These are phyloP conservation scores for Suhomyces xylopsoci DNA, from an alignment of 805 yeast genomes.

Conservation along the genomic window DNA sequence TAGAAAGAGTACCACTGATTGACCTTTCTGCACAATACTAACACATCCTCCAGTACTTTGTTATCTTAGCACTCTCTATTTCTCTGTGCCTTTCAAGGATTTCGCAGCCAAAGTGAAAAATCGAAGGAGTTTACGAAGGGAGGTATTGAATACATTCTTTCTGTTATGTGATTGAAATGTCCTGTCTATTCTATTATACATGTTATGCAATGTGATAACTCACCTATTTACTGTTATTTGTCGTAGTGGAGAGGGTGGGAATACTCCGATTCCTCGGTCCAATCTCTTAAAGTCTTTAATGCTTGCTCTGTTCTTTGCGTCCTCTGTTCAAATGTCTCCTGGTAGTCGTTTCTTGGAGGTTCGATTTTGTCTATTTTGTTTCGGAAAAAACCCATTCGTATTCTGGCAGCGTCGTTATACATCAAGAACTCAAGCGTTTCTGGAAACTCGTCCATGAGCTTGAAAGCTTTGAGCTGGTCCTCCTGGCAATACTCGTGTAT, in stretches of 20 bases:
- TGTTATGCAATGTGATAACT: not conserved
- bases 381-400: slow-evolving; percentile 21
- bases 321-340: slow-evolving; percentile 21
- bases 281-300: slow-evolving; percentile 11
- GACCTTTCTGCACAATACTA: too few relatives aligned
- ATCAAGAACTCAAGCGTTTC: slow-evolving; percentile 30
- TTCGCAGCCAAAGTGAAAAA: not conserved
- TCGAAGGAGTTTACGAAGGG: not conserved
- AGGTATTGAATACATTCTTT: too few relatives aligned
- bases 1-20: too few relatives aligned
- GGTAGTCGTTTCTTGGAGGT: slow-evolving; percentile 14
- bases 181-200: not conserved
- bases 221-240: not conserved
- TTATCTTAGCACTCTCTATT: not conserved
- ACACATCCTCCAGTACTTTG: too few relatives aligned
- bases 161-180: not conserved
- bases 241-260: not conserved
- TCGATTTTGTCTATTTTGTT: slow-evolving; percentile 17
- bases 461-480: slow-evolving; percentile 20
- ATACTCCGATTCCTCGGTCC: not conserved
- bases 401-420: slow-evolving; percentile 17
- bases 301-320: slow-evolving; percentile 23
- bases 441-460: slow-evolving; percentile 33
- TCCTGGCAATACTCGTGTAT: slow-evolving; percentile 17
- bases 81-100: too few relatives aligned